phyloP scores from a whole-genome alignment of 1,284 basidiomycete genomes.

The Ceratobasidium sp. region DNA sequence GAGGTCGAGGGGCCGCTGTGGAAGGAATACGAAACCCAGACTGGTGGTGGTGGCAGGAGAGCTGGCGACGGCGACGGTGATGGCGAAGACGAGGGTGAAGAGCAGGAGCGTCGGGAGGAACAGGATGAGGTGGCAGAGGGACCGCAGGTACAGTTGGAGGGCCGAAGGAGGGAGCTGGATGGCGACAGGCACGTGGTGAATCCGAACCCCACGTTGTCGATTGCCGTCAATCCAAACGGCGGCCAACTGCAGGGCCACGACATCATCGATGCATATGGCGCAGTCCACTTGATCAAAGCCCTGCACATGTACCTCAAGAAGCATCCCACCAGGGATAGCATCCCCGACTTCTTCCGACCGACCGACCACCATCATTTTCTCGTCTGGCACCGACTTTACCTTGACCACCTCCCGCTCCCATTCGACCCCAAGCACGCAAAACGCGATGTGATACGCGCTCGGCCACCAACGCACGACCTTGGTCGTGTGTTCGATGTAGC shows the following conservation, averaged over 20 bases:
- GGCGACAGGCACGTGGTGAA: constrained; percentile 1
- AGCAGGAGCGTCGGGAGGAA: too few species aligned
- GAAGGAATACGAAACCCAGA: too few species aligned
- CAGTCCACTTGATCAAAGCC: not conserved
- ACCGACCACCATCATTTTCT: constrained; percentile 1
- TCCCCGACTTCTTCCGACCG: not conserved
- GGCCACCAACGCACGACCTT: constrained; percentile 30
- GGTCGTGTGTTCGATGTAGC: constrained; percentile 45
- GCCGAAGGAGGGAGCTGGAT: not conserved
- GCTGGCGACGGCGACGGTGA: too few species aligned
- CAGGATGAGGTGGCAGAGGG: not conserved
- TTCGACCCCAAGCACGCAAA: constrained; percentile 2
- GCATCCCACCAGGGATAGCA: not conserved
- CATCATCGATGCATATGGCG: not conserved
- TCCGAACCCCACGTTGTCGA: not conserved
- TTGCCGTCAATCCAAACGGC: not conserved
- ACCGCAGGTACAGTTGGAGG: not conserved
- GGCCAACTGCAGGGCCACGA: not conserved
- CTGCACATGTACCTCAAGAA: not conserved
- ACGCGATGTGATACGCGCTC: constrained; percentile 27
- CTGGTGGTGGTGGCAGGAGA: too few species aligned
- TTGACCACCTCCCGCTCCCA: not conserved
- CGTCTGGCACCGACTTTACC: constrained; percentile 27
- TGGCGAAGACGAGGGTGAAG: too few species aligned
- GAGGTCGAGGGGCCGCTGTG: too few species aligned